phyloP scores from a whole-genome alignment of 257 asterid species.

The Salvia hispanica region DNA sequence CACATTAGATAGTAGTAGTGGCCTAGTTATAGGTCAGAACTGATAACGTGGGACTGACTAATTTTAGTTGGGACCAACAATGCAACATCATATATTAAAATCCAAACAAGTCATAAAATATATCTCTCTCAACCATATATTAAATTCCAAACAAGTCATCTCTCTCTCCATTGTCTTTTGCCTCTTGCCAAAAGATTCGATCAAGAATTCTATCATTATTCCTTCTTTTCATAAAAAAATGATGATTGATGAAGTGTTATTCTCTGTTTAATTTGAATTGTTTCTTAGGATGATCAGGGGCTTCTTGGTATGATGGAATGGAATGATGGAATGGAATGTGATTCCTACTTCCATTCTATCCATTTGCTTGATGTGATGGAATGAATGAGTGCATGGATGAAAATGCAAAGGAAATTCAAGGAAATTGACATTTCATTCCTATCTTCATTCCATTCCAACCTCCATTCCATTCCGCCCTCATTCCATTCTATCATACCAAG shows the following conservation, averaged over 20 bases:
- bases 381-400: too few relatives aligned
- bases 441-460: too few relatives aligned
- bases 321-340: too few relatives aligned
- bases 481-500: too few relatives aligned
- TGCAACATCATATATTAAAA: neutral
- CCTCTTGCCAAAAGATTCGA: neutral
- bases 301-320: too few relatives aligned
- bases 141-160: neutral
- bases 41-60: slow-evolving; percentile 14
- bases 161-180: slow-evolving; percentile 2
- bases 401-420: too few relatives aligned
- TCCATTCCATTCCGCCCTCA: too few relatives aligned
- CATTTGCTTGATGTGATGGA: too few relatives aligned
- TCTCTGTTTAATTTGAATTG: neutral
- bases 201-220: slow-evolving; percentile 3
- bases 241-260: neutral
- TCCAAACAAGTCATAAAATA: neutral
- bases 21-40: neutral
- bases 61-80: slow-evolving; percentile 14
- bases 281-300: too few relatives aligned
- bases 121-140: neutral
- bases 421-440: too few relatives aligned
- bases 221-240: neutral
- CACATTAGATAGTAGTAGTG: neutral
- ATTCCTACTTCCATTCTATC: too few relatives aligned